Percentiles rank a stretch among this genome's conserved stretches.
These are phyloP conservation scores for Cryptococcus sp. DNA, from an alignment of 1,284 basidiomycete genomes.

Conservation along the genomic window DNA sequence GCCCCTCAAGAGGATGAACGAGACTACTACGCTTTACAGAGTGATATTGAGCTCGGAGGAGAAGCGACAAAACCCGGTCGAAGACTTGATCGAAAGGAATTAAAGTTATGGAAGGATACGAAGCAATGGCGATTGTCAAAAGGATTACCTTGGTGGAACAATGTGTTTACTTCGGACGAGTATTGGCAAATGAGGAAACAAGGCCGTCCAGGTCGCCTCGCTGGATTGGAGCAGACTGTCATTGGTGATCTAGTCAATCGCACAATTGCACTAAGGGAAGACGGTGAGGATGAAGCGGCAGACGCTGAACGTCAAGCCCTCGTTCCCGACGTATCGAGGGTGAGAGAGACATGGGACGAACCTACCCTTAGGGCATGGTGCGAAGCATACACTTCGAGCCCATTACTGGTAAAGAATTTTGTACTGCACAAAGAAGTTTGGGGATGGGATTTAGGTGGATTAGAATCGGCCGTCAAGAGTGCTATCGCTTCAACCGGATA, in stretches of 20 bases:
- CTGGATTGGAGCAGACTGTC: background rate
- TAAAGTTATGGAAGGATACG: conserved; percentile 6
- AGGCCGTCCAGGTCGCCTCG: background rate
- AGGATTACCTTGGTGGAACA: conserved; percentile 26
- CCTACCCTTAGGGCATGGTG: conserved; percentile 60
- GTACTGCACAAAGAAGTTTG: conserved; percentile 61
- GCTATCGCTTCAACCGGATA: conserved; percentile 57
- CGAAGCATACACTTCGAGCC: conserved; percentile 62
- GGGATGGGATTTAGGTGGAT: conserved; percentile 63
- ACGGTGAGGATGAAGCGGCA: background rate
- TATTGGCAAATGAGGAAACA: conserved; percentile 13
- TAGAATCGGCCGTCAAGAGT: conserved; percentile 44
- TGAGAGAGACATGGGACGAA: conserved; percentile 7
- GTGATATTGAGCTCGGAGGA: background rate
- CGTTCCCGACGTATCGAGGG: conserved; percentile 4
- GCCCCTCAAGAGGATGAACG: conserved; percentile 5
- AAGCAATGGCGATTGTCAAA: conserved; percentile 8
- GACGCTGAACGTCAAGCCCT: conserved; percentile 5
- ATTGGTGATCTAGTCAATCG: background rate
- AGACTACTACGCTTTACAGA: background rate
- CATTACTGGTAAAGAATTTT: conserved; percentile 62
- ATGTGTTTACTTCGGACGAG: conserved; percentile 13
- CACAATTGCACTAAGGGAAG: background rate
- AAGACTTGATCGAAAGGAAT: conserved; percentile 5
- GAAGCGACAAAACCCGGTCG: conserved; percentile 12